A percentile compares a stretch with the other conserved stretches of the same genome.
Evolutionary conservation across 2,329 filamentous ascomycete genomes (phyloP).

Genomic region (Tolypocladium album): DNA sequence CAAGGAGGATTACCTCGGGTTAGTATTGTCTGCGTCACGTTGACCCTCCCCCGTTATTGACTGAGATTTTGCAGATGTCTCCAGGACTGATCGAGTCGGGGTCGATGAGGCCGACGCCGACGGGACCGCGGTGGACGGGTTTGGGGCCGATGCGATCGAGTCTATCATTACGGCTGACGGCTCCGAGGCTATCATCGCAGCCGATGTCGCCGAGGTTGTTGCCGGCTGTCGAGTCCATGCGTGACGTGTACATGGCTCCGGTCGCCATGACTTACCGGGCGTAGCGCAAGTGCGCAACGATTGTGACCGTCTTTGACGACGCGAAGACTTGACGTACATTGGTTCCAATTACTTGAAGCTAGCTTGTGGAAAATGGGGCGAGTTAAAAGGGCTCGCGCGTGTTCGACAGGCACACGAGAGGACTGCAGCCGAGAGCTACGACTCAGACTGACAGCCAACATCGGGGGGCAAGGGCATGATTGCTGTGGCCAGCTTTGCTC

Average conservation of each 20-base stretch:
- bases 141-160: neutral
- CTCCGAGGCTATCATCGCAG: neutral
- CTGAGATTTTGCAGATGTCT: conserved; percentile 12
- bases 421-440: neutral
- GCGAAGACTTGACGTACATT: neutral
- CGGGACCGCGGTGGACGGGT: neutral
- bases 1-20: conserved; percentile 72
- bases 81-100: conserved; percentile 6
- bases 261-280: neutral
- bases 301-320: neutral
- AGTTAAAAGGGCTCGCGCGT: neutral
- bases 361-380: neutral
- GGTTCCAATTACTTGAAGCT: neutral
- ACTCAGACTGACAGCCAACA: neutral
- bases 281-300: neutral
- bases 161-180: neutral
- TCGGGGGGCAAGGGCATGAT: neutral
- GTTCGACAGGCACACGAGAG: neutral
- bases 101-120: neutral
- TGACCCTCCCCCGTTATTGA: conserved; percentile 4
- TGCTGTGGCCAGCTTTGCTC: too few species aligned
- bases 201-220: neutral
- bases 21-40: conserved; percentile 9
- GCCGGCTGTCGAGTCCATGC: neutral
- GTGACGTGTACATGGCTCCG: neutral